These are phyloP conservation scores for Austroboletus novae-zelandiae DNA, from an alignment of 1,284 basidiomycete species.

Conservation along the genomic window DNA sequence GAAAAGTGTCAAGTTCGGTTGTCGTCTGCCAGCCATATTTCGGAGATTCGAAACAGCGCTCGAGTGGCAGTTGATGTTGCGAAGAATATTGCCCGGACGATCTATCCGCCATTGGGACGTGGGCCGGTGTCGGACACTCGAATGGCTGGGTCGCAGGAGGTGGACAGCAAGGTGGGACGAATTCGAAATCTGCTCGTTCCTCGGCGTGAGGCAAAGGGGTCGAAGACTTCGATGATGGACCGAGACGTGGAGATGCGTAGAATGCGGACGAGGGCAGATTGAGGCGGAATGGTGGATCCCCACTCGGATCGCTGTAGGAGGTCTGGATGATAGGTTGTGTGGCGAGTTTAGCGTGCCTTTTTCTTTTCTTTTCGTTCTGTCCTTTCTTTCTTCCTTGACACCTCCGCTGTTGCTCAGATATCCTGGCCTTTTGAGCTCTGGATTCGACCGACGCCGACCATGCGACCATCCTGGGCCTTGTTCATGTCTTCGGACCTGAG, in stretches of 20 bases:
- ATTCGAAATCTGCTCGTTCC: neutral
- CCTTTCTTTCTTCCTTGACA: neutral
- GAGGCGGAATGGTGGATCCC: neutral
- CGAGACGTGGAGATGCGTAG: neutral
- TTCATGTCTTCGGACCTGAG: no score
- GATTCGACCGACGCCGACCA: neutral
- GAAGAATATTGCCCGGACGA: no score
- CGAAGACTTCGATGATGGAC: neutral
- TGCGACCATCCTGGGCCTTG: neutral
- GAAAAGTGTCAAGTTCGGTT: no score
- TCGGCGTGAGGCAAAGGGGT: neutral
- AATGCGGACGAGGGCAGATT: neutral
- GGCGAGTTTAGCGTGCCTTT: neutral
- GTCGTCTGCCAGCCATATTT: no score
- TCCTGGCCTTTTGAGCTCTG: neutral
- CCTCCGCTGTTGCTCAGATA: neutral
- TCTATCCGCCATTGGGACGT: no score
- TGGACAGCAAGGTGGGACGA: neutral
- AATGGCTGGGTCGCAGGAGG: neutral
- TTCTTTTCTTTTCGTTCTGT: neutral
- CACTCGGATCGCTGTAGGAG: neutral
- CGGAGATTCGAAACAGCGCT: no score
- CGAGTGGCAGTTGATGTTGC: no score
- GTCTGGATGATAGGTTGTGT: neutral
- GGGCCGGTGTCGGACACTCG: no score